Evolutionary conservation across 208 protist genomes (phyloP).

Genomic region (Angomonas ambiguus): DNA sequence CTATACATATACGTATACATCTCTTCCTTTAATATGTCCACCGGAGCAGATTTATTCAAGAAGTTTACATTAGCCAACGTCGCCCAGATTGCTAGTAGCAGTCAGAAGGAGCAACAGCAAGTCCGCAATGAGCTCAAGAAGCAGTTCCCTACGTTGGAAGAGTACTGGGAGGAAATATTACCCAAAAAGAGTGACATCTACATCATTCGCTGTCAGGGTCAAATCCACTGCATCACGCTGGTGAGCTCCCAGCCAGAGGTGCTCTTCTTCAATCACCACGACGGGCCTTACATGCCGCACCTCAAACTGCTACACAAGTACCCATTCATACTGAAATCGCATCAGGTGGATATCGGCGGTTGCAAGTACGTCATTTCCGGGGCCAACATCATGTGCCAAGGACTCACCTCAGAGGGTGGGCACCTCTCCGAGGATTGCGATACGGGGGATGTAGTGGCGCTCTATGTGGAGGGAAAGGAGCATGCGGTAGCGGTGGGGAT

Average conservation of each 20-base stretch:
- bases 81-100: constrained; percentile 82
- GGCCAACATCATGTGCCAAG: constrained; percentile 98
- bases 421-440: constrained; percentile 47
- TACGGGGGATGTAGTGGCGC: constrained; percentile 61
- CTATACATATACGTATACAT: neutral
- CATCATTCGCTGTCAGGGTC: constrained; percentile 91
- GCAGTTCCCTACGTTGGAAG: constrained; percentile 81
- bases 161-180: constrained; percentile 92
- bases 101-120: constrained; percentile 84
- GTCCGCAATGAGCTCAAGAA: constrained; percentile 81
- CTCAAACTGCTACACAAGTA: constrained; percentile 96
- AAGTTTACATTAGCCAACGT: constrained; percentile 90
- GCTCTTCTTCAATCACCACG: constrained; percentile 95
- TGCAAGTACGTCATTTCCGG: constrained; percentile 96
- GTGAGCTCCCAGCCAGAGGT: constrained; percentile 90
- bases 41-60: constrained; percentile 71
- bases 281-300: constrained; percentile 93
- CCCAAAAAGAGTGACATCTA: constrained; percentile 91
- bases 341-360: constrained; percentile 97
- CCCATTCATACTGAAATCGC: constrained; percentile 92
- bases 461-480: constrained; percentile 96
- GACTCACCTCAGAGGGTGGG: constrained; percentile 94
- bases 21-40: constrained; percentile 15
- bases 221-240: constrained; percentile 90
- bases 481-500: constrained; percentile 93